phyloP scores from a whole-genome alignment of 1,284 basidiomycete species.

The Boletellus deceptivus region DNA sequence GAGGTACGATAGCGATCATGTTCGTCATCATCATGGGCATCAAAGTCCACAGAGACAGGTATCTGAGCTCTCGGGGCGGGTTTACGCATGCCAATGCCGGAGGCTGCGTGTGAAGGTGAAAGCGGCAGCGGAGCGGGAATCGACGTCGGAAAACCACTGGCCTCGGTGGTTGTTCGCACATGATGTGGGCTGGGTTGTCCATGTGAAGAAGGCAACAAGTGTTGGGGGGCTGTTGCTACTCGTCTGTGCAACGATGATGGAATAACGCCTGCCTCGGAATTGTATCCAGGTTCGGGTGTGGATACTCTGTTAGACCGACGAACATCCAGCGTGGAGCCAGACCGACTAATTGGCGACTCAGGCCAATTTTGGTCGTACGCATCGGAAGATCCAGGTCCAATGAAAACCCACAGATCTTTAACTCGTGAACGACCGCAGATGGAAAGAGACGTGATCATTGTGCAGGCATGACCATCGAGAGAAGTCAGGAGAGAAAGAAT shows the following conservation, averaged over 20 bases:
- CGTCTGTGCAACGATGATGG: constrained; percentile 34
- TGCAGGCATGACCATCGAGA: constrained; percentile 66
- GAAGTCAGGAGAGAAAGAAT: constrained; percentile 65
- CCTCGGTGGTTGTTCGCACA: constrained; percentile 20
- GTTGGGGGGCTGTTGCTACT: constrained; percentile 32
- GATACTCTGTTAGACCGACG: constrained; percentile 35
- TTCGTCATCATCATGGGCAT: constrained; percentile 37
- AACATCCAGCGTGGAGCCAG: constrained; percentile 33
- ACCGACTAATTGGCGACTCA: constrained; percentile 35
- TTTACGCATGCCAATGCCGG: constrained; percentile 45
- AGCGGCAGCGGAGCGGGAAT: constrained; percentile 17
- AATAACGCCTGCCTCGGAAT: constrained; percentile 22
- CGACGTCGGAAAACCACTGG: constrained; percentile 20
- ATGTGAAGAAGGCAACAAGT: constrained; percentile 21
- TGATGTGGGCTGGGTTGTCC: constrained; percentile 20
- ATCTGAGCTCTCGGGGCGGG: constrained; percentile 59
- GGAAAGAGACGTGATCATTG: constrained; percentile 65
- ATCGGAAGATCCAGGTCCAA: constrained; percentile 47
- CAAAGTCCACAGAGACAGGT: constrained; percentile 54
- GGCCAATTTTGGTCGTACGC: constrained; percentile 33
- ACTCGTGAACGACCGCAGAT: constrained; percentile 65
- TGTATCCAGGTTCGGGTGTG: constrained; percentile 31
- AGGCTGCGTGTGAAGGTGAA: constrained; percentile 25
- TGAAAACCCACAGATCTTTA: constrained; percentile 79
- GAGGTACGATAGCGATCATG: constrained; percentile 39